Base-by-base conservation (phyloP, 495 filamentous ascomycete genomes). In the Tricharina praecox region DNA sequence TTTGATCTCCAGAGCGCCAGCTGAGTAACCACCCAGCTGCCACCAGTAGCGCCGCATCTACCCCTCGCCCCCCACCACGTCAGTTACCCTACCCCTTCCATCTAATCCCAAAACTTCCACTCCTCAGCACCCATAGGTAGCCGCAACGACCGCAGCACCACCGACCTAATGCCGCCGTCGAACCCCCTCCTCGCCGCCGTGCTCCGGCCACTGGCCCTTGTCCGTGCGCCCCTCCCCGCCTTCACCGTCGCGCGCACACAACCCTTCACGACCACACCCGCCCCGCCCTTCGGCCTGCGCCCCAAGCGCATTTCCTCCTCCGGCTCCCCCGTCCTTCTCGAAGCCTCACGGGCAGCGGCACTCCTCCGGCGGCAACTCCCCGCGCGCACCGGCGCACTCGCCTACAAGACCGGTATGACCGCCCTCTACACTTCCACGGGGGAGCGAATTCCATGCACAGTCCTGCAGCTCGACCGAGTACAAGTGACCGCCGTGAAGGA, bases 341-440 rank as follows among this genome's bases (percentile, higher is more conserved):
- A 75, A 25, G 74, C 79, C 9, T 84, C 84, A 4, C 74, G 80
- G 9, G 74, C 77, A 2, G 85, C 85, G 11, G 86, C 88, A 3
- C 74, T 95, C 28, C 70, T 74, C 61, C 82, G 88, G 42, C 85
- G 79, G 58, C 77, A 74, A 40, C 76, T 85, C 5, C 88, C 90
- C 0, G 65, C 82, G 28, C 79, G 90, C 0, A 78, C 83, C 23
- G 90, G 90, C 28, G 78, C 78, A 16, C 70, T 96, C 23, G 83
- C 79, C 5, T 73, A 77, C 58, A 97, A 97, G 67, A 85, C 83
- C 65, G 90, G 90, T 59, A 95, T 97, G 81, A 93, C 84, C 10
- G 87, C 82, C 44, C 66, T 93, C 51, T 95, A 79, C 70, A 79
- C 84, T 58, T 62, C 75, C 0, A 78, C 81, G 25, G 88, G 86